Percentiles rank a stretch among this genome's conserved stretches.
These are phyloP conservation scores for Microcera coccophila DNA, from an alignment of 2,329 filamentous ascomycete genomes.

Conservation along the genomic window DNA sequence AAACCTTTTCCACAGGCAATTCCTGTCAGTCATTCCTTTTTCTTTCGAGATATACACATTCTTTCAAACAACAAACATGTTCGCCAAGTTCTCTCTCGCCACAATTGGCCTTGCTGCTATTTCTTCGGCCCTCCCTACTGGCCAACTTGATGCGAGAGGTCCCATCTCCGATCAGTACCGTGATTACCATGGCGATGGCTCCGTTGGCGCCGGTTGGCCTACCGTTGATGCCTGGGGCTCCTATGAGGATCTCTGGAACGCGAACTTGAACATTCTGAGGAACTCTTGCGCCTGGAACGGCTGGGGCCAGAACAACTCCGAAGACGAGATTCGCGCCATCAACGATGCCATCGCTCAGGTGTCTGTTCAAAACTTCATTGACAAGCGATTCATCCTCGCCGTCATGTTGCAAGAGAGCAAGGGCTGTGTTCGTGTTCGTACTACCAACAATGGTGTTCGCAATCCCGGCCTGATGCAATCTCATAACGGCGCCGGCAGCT, in stretches of 20 bases:
- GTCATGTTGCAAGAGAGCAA: constrained; percentile 31
- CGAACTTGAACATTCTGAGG: constrained; percentile 7
- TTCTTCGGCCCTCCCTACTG: background rate
- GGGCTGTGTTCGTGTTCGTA: constrained; percentile 15
- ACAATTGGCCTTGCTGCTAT: background rate
- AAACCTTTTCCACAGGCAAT: background rate
- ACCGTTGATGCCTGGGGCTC: constrained; percentile 4
- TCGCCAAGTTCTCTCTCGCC: background rate
- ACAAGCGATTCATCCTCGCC: constrained; percentile 25
- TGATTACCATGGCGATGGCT: constrained; percentile 1
- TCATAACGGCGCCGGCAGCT: constrained; percentile 14
- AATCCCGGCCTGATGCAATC: constrained; percentile 20
- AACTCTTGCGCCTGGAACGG: constrained; percentile 16
- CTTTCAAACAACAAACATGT: background rate
- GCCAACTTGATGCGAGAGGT: background rate
- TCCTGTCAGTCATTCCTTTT: background rate
- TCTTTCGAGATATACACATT: background rate
- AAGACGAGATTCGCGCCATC: constrained; percentile 12
- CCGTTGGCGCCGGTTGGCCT: constrained; percentile 1
- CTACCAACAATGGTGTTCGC: constrained; percentile 15
- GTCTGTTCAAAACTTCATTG: constrained; percentile 7
- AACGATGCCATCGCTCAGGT: constrained; percentile 11
- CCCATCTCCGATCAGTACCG: background rate
- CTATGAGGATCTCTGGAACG: constrained; percentile 14
- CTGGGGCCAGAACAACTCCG: constrained; percentile 14